Conservation (phyloP, 2,329 filamentous ascomycete species). For the Ophiostoma pallidulum region DNA sequence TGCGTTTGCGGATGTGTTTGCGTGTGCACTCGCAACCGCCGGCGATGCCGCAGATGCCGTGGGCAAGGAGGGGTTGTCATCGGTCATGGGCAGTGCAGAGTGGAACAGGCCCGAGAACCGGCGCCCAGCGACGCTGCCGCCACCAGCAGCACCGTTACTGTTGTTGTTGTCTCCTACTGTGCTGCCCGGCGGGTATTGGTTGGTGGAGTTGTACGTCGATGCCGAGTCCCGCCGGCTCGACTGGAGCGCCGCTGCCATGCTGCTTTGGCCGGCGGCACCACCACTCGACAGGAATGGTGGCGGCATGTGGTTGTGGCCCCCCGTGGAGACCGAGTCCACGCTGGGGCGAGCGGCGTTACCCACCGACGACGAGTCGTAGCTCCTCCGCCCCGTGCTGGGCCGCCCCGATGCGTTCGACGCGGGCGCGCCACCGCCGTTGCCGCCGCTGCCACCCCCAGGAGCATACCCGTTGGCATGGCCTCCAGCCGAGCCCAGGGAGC, state of each 20-base stretch:
- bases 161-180: neutral
- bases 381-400: constrained; percentile 52
- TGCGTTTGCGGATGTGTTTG: no score
- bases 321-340: constrained; percentile 14
- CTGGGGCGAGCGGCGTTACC: constrained; percentile 16
- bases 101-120: constrained; percentile 74
- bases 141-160: neutral
- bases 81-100: constrained; percentile 73
- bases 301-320: constrained; percentile 27
- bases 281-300: constrained; percentile 28
- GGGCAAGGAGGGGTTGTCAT: constrained; percentile 33
- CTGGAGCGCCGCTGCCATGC: constrained; percentile 23
- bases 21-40: no score
- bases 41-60: constrained; percentile 26
- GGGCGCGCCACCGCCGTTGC: neutral
- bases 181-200: constrained; percentile 33
- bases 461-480: constrained; percentile 19
- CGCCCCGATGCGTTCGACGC: constrained; percentile 31
- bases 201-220: constrained; percentile 43
- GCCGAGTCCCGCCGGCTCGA: constrained; percentile 41
- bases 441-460: no score
- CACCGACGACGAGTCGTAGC: constrained; percentile 47
- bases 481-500: constrained; percentile 38
- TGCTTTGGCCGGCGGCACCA: constrained; percentile 33
- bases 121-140: constrained; percentile 15